A percentile compares a stretch with the other conserved stretches of the same genome.
Evolutionary conservation across 768 basidiomycete species (phyloP).

Genomic region (Leccinum broughii): DNA sequence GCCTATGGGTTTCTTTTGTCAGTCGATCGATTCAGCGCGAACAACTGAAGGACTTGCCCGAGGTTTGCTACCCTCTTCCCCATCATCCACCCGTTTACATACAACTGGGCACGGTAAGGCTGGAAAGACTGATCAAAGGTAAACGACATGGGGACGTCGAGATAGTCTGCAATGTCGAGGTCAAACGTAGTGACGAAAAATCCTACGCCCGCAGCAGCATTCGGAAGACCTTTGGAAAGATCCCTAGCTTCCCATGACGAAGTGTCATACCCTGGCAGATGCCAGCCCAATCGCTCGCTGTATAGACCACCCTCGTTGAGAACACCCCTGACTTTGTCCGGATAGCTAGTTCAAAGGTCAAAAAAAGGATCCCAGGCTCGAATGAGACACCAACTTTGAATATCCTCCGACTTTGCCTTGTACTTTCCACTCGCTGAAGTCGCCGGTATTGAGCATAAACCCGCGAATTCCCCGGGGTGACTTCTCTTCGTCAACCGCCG

Average conservation of each 20-base stretch:
- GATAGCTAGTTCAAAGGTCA: slow-evolving; percentile 49
- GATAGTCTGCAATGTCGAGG: slow-evolving; percentile 53
- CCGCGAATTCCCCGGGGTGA: slow-evolving; percentile 79
- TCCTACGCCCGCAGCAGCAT: slow-evolving; percentile 64
- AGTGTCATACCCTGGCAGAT: slow-evolving; percentile 68
- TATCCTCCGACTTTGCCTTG: slow-evolving; percentile 80
- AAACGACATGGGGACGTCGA: slow-evolving; percentile 74
- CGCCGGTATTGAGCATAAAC: slow-evolving; percentile 64
- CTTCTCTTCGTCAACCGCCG: slow-evolving; percentile 57
- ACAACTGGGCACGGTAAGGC: slow-evolving; percentile 70
- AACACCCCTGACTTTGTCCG: slow-evolving; percentile 68
- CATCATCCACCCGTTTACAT: slow-evolving; percentile 91
- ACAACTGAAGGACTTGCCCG: slow-evolving; percentile 44
- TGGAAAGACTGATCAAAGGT: slow-evolving; percentile 64
- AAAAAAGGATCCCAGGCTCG: not conserved
- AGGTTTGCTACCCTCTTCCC: slow-evolving; percentile 76
- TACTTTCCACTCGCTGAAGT: slow-evolving; percentile 65
- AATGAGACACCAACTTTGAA: slow-evolving; percentile 43
- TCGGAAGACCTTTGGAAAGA: slow-evolving; percentile 58
- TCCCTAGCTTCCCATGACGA: slow-evolving; percentile 59
- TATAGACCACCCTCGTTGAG: slow-evolving; percentile 74
- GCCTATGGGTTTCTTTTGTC: slow-evolving; percentile 39
- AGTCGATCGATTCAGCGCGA: not conserved
- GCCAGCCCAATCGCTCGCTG: slow-evolving; percentile 74
- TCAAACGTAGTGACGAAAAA: slow-evolving; percentile 80